phyloP scores from a whole-genome alignment of 2,329 filamentous ascomycete species.

The Alternaria atra region DNA sequence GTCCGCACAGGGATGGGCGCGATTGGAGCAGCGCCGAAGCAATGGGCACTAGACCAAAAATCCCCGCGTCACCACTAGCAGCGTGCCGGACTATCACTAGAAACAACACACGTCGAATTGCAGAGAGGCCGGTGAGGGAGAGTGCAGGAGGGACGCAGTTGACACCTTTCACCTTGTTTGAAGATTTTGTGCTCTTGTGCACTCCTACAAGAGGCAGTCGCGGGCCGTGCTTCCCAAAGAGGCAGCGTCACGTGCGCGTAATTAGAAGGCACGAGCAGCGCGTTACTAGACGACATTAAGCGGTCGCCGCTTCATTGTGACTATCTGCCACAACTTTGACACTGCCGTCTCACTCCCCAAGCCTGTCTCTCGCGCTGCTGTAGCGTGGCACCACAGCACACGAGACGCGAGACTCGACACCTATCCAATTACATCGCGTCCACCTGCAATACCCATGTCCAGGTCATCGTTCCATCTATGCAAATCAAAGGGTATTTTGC shows the following conservation, averaged over 20 bases:
- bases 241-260: constrained; percentile 43
- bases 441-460: constrained; percentile 15
- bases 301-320: background rate
- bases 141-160: constrained; percentile 30
- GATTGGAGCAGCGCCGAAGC: constrained; percentile 47
- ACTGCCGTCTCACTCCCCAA: background rate
- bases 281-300: constrained; percentile 6
- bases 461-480: constrained; percentile 29
- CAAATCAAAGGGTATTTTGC: constrained; percentile 47
- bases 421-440: constrained; percentile 32
- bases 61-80: constrained; percentile 34
- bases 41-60: constrained; percentile 47
- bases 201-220: constrained; percentile 30
- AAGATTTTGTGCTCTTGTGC: constrained; percentile 25
- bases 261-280: constrained; percentile 21
- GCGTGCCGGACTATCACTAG: constrained; percentile 13
- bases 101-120: constrained; percentile 4
- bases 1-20: constrained; percentile 43
- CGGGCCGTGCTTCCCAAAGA: constrained; percentile 31
- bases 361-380: constrained; percentile 5
- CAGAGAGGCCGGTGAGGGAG: constrained; percentile 1
- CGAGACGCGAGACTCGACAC: constrained; percentile 15
- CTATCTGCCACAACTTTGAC: background rate
- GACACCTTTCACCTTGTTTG: constrained; percentile 27
- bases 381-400: constrained; percentile 25